A percentile compares a stretch with the other conserved stretches of the same genome.
phyloP scores from a whole-genome alignment of 495 filamentous ascomycete species.

The Neurospora sp. region DNA sequence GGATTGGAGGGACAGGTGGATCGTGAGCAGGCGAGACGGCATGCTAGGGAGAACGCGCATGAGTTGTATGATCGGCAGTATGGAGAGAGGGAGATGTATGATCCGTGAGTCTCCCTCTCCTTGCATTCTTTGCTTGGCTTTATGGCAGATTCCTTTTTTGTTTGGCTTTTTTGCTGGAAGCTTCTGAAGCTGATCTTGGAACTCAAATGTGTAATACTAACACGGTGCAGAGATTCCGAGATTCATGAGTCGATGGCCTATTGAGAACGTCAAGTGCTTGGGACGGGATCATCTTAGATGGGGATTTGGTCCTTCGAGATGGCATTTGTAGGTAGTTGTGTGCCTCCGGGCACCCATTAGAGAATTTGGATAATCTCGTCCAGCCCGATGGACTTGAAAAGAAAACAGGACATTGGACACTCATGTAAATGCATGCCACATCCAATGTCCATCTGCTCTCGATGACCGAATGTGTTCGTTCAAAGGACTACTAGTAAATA shows the following conservation, averaged over 20 bases:
- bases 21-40: slow-evolving; percentile 52
- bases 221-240: neutral
- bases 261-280: neutral
- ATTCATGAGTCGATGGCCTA: slow-evolving; percentile 2
- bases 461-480: too few relatives aligned
- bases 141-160: neutral
- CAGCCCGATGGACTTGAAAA: too few relatives aligned
- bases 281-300: neutral
- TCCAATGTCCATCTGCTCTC: too few relatives aligned
- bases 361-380: too few relatives aligned
- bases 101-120: slow-evolving; percentile 32
- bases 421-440: too few relatives aligned
- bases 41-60: slow-evolving; percentile 57
- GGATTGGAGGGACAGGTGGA: slow-evolving; percentile 56
- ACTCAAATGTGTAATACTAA: neutral
- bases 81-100: slow-evolving; percentile 35
- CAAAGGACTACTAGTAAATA: too few relatives aligned
- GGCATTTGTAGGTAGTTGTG: neutral
- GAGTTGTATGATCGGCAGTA: slow-evolving; percentile 54
- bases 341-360: too few relatives aligned
- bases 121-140: neutral
- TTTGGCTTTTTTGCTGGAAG: neutral
- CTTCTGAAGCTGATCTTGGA: neutral
- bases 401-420: too few relatives aligned
- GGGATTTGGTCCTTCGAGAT: neutral